Conservation (phyloP, 106 monocot species). For the Dendrobium nobile region DNA sequence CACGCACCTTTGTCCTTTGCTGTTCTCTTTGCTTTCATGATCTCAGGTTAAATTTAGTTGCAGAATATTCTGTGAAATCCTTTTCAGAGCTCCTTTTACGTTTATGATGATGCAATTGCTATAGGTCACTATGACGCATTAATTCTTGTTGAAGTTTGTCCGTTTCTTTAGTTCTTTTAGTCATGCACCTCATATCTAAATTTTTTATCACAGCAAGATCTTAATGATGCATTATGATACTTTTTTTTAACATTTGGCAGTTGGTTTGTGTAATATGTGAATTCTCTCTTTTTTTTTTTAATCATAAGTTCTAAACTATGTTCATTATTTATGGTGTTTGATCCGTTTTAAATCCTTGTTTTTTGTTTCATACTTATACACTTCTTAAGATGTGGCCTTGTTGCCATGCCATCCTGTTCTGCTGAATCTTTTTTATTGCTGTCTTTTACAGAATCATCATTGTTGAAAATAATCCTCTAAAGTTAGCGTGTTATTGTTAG, state of each 20-base stretch:
- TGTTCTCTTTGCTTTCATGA: not conserved
- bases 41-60: not conserved
- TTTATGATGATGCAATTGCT: not conserved
- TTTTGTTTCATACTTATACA: not conserved
- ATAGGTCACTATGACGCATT: not conserved
- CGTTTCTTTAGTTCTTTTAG: not conserved
- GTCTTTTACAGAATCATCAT: not conserved
- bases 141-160: not conserved
- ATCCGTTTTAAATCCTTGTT: not conserved
- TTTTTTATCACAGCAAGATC: not conserved
- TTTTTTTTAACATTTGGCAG: not conserved
- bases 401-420: not conserved
- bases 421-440: not conserved
- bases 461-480: too few relatives aligned
- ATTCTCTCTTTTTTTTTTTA: not conserved
- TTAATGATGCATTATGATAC: not conserved
- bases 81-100: not conserved
- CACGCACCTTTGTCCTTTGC: not conserved
- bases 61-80: not conserved
- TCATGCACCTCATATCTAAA: not conserved
- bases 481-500: too few relatives aligned
- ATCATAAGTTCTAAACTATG: not conserved
- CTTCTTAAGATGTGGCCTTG: not conserved
- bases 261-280: not conserved
- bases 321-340: not conserved